Evolutionary conservation across 1,139 yeast genomes (phyloP).

Genomic region (Suhomyces atakaporum): DNA sequence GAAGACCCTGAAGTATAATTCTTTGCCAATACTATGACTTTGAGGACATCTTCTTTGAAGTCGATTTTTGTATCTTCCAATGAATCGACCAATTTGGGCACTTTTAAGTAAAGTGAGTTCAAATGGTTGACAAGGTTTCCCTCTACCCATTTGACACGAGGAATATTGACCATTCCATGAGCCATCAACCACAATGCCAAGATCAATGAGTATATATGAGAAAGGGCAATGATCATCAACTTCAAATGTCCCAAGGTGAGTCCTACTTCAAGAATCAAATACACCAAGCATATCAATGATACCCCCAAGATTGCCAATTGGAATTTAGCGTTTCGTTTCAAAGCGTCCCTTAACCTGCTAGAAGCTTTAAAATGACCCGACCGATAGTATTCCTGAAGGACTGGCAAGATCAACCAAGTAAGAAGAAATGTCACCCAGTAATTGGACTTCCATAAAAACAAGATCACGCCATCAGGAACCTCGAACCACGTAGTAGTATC

Average conservation of each 20-base stretch:
- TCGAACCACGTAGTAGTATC: conserved; percentile 25
- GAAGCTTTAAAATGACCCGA: conserved; percentile 62
- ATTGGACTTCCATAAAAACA: conserved; percentile 66
- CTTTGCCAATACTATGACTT: conserved; percentile 52
- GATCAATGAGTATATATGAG: conserved; percentile 77
- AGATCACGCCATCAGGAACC: conserved; percentile 46
- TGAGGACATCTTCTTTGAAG: conserved; percentile 64
- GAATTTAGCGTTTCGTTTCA: conserved; percentile 57
- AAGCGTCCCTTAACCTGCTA: conserved; percentile 55
- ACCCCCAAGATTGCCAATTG: conserved; percentile 59
- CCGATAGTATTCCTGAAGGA: conserved; percentile 69
- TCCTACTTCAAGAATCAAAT: conserved; percentile 63
- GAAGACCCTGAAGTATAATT: conserved; percentile 37
- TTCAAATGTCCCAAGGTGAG: conserved; percentile 59
- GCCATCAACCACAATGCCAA: conserved; percentile 85
- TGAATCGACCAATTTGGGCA: conserved; percentile 61
- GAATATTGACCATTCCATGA: conserved; percentile 72
- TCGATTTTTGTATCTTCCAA: conserved; percentile 65
- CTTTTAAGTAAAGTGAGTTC: conserved; percentile 49
- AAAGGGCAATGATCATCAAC: conserved; percentile 69
- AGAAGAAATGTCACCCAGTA: conserved; percentile 80
- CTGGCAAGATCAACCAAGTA: conserved; percentile 75
- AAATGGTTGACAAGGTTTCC: conserved; percentile 45
- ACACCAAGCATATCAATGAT: conserved; percentile 57
- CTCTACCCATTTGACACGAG: conserved; percentile 57